Evolutionary conservation across 2,329 filamentous ascomycete genomes (phyloP), one percentile per base, ranked within the genome.

Genomic region (Tothia fuscella): DNA sequence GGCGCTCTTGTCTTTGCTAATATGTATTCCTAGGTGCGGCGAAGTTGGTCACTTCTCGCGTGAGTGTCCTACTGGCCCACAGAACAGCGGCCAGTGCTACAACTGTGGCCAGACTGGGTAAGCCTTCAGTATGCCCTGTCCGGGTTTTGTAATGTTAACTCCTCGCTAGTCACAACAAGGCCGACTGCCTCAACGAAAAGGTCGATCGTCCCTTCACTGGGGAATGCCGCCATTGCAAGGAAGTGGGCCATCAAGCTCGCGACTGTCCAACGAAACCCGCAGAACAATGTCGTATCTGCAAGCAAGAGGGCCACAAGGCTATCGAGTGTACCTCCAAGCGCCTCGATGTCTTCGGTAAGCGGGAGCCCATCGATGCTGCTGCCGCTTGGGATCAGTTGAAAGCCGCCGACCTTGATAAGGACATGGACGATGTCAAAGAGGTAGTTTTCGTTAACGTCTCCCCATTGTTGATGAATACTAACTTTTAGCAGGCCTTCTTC

Each of bases 191-290:
- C 14, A 76, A 79, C 42, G 67, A 70, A 13, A 61, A 59, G 20
- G 68, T 73, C 40, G 63, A 67, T 43, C 64, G 64, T 40, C 53
- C 61, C 10, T 73, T 73, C 54, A 66, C 64, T 36, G 74, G 77
- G 3, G 70, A 62, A 7, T 85, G 80, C 61, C 72, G 71, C 47
- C 63, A 72, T 56, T 78, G 74, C 49, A 59, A 65, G 13, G 51
- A 68, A 44, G 55, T 64, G 25, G 74, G 74, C 16, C 74, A 78
- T 47, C 63, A 74, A 51, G 63, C 71, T 39, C 68, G 71, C 16
- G 76, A 81, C 39, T 87, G 82, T 48, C 78, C 79, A 1, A 59
- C 69, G 2, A 73, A 72, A 47, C 68, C 70, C 5, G 64, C 76
- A 62, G 51, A 46, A 40, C 57, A 60, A 21, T 76, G 71, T 55